Base-by-base conservation (phyloP, 2,329 filamentous ascomycete species). In the Penicillium sp. region DNA sequence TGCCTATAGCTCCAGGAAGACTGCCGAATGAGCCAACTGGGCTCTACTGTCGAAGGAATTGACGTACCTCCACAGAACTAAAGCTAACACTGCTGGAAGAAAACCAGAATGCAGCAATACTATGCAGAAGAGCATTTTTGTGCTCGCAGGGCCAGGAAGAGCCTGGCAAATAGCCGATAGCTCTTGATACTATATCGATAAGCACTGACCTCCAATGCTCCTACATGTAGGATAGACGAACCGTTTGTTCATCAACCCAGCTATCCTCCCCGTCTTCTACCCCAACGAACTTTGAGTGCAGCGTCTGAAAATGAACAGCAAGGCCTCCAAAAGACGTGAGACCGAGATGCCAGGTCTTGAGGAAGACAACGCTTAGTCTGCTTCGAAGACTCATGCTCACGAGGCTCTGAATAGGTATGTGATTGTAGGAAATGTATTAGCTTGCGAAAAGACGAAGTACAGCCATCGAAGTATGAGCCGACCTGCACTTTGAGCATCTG, bases 101-200 rank as follows among this genome's bases (percentile, higher is more conserved):
- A 88, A 77, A 0, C 89, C 88, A 17, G 83, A 83, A 64, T 87
- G 87, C 17, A 91, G 83, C n/a, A 90, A 75, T 48, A 87, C 86
- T 48, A 92, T 86, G 62, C 85, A 89, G 63, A 90, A 91, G 0
- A 86, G 73, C 85, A 91, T 89, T 70, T 92, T 91, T 2, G 89
- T 91, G 66, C 86, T 90, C 0, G 69, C 89, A 0, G 89, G 90
- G 0, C 90, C 90, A 0, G 86, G 87, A 2, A 91, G 79, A 1
- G 86, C 86, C 75, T 91, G 89, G n/a, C 83, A 86, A 51, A 92
- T 77, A 35, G 86, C 88, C 73, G 92, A 91, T 0, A 92, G 81
- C 70, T 92, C 90, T 73, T 90, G 87, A 74, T 88, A 91, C 86
- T 89, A 59, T 46, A 53, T 23, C 5, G 21, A n/a, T 53, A 21